Conservation (phyloP, 768 basidiomycete genomes). For the Aureoboletus auriporus region DNA sequence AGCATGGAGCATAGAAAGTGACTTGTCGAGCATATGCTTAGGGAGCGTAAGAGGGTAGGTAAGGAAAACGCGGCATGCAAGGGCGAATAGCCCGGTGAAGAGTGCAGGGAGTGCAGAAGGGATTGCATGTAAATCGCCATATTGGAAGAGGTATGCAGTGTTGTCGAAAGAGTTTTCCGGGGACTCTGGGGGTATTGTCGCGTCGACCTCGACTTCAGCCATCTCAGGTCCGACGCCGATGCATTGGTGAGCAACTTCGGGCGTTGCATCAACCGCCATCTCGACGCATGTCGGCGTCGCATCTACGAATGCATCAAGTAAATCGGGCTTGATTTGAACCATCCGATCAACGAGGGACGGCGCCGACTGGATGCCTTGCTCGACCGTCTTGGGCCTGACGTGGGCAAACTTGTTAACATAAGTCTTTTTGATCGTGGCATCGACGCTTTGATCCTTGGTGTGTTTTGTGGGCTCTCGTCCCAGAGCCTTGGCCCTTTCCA, state of each 20-base stretch:
- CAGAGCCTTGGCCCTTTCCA: constrained; percentile 49
- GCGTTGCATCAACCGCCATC: constrained; percentile 43
- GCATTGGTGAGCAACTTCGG: constrained; percentile 29
- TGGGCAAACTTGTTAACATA: constrained; percentile 39
- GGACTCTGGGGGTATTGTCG: constrained; percentile 20
- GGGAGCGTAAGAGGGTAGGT: constrained; percentile 49
- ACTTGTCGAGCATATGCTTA: constrained; percentile 36
- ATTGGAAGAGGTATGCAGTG: constrained; percentile 18
- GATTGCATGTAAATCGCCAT: constrained; percentile 29
- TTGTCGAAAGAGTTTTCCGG: constrained; percentile 23
- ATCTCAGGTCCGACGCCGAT: constrained; percentile 26
- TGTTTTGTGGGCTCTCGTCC: constrained; percentile 16
- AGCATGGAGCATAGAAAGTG: constrained; percentile 31
- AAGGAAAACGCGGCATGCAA: constrained; percentile 46
- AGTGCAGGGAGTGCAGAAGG: constrained; percentile 27
- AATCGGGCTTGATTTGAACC: constrained; percentile 38
- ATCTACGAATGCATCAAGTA: constrained; percentile 44
- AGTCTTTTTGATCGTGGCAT: constrained; percentile 44
- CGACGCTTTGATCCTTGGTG: constrained; percentile 42
- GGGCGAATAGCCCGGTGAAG: constrained; percentile 38
- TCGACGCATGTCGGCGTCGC: constrained; percentile 47
- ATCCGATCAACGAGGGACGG: constrained; percentile 35
- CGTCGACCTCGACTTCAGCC: constrained; percentile 33
- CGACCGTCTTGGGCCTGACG: constrained; percentile 34
- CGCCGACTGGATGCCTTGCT: constrained; percentile 35